Percentiles rank a stretch among this genome's conserved stretches.
Evolutionary conservation across 805 yeast species (phyloP).

Genomic region (Allodekkera sacchari): DNA sequence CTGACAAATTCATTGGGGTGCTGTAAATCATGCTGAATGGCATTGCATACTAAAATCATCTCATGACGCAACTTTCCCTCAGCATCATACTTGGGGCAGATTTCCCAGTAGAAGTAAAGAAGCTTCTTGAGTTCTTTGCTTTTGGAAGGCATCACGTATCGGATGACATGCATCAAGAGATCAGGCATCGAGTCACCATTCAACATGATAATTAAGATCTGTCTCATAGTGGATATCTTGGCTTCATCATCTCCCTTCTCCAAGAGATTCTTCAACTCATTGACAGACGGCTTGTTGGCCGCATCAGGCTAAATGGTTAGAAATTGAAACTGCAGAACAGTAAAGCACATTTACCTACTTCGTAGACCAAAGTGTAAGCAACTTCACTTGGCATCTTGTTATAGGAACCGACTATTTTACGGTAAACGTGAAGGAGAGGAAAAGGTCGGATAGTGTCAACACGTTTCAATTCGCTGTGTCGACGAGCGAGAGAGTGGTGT

Average conservation of each 20-base stretch:
- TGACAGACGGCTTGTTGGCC: constrained; percentile 50
- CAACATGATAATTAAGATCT: constrained; percentile 75
- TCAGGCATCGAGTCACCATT: constrained; percentile 92
- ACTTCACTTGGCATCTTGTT: constrained; percentile 21
- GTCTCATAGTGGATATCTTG: constrained; percentile 85
- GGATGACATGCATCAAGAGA: constrained; percentile 89
- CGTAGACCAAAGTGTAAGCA: constrained; percentile 76
- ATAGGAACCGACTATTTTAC: too few relatives aligned
- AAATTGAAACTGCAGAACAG: constrained; percentile 6
- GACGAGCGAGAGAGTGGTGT: background rate
- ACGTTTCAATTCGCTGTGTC: too few relatives aligned
- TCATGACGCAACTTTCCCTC: constrained; percentile 94
- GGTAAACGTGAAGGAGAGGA: too few relatives aligned
- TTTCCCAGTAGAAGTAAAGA: constrained; percentile 95
- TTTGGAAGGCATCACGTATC: constrained; percentile 95
- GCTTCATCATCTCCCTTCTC: constrained; percentile 87
- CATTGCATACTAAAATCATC: constrained; percentile 97
- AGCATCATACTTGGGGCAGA: constrained; percentile 82
- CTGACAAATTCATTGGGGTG: constrained; percentile 97
- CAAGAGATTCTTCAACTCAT: constrained; percentile 67
- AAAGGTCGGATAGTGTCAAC: too few relatives aligned
- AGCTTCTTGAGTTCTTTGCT: constrained; percentile 87
- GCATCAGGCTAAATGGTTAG: constrained; percentile 39
- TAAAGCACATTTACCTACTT: constrained; percentile 24
- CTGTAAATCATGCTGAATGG: constrained; percentile 93